Conservation (phyloP, 2,329 filamentous ascomycete genomes). For the Colletotrichum sp. region DNA sequence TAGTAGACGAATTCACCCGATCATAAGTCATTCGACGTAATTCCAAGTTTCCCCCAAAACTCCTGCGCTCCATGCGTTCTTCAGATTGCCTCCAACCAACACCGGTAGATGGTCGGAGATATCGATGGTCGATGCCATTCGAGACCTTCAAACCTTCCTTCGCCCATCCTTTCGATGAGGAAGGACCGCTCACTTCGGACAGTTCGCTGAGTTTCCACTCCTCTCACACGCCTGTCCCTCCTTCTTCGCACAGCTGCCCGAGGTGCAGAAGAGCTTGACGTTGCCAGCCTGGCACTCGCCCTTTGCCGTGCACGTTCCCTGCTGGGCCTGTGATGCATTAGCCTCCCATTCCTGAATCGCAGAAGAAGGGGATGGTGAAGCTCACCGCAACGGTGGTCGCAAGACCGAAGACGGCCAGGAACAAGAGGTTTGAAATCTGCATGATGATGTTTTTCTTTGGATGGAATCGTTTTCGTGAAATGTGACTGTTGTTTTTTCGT, state of each 20-base stretch:
- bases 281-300: not conserved
- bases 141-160: not conserved
- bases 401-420: not conserved
- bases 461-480: not conserved
- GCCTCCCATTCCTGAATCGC: not conserved
- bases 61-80: not conserved
- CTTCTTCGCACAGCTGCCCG: not conserved
- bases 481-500: not conserved
- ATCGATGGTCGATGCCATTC: not conserved
- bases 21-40: not conserved
- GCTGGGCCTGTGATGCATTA: not conserved
- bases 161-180: not conserved
- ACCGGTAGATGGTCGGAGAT: rapidly evolving
- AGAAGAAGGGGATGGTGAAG: not conserved
- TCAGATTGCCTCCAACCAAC: not conserved
- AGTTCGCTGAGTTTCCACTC: not conserved
- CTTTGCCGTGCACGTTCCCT: not conserved
- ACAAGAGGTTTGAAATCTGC: not conserved
- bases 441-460: not conserved
- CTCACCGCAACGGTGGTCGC: not conserved
- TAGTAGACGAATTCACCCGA: not conserved
- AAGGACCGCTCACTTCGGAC: not conserved
- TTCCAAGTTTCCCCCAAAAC: not conserved
- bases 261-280: not conserved
- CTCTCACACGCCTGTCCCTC: not conserved